Base-by-base conservation (phyloP, 805 yeast genomes). In the Starmerella apis region DNA sequence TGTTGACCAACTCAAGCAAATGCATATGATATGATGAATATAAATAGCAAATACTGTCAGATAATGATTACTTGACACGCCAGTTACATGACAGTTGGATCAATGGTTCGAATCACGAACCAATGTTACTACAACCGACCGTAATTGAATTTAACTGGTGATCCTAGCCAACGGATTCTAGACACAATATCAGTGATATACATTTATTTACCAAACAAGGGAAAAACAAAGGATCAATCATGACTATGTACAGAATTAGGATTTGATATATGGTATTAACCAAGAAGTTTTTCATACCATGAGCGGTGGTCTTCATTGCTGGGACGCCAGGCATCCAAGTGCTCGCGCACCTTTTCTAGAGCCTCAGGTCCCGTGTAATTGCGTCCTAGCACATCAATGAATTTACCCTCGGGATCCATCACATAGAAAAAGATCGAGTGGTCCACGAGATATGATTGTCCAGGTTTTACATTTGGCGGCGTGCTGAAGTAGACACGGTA, bases 371-470 rank as follows among this genome's bases (percentile, higher is more conserved):
- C 88, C 50, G 81, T 85, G 58, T 81, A 85, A 61, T 90, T 90
- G 66, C 95, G 80, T 48, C 98, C 98, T 58, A 90, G 72, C 6
- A 92, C 97, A 65, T 90, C 96, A 44, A 90, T 83, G 63, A 86
- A 92, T 63, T 86, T 79, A 43, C 97, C 98, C 64, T 92, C 96
- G n/a, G 95, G 88, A 65, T 92, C 97, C 96, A 92, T 90, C 60
- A 92, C 71, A 63, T 92, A 92, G 69, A 90, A 90, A 77, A 92
- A 92, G 52, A 92, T 87, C 3, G 97, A 90, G 68, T 92, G 98
- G 64, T 92, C 98, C 28, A 92, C 98, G 54, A 92, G 73, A 64
- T 92, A 92, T 60, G 92, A 96, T 67, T 92, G 95, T 18, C 96
- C 97, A 0, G 95, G 92, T 64, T 87, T 86, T 43, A 92, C 82